phyloP scores from a whole-genome alignment of 2,329 filamentous ascomycete species.

The Aspergillus costaricaensis region DNA sequence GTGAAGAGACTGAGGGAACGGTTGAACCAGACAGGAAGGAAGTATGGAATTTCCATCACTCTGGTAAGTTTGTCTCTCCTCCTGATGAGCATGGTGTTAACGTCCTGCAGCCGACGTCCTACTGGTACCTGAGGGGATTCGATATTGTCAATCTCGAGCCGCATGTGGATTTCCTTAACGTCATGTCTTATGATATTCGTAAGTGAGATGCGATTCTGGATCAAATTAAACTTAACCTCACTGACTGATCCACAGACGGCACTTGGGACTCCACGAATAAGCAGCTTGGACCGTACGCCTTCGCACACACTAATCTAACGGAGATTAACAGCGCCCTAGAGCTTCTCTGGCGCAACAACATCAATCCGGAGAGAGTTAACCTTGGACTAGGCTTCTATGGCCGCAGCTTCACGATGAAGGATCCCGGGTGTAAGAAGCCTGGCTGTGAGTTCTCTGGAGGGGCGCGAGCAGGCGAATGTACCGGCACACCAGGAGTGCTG shows the following conservation, averaged over 20 bases:
- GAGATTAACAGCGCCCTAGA: constrained; percentile 38
- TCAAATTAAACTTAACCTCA: not conserved
- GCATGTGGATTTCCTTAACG: constrained; percentile 22
- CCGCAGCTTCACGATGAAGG: constrained; percentile 14
- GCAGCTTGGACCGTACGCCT: constrained; percentile 14
- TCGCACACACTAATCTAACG: constrained; percentile 30
- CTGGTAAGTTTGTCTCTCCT: constrained; percentile 5
- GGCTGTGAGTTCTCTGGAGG: constrained; percentile 13
- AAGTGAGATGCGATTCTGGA: not conserved
- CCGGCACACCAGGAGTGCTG: constrained; percentile 8
- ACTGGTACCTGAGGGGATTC: constrained; percentile 20
- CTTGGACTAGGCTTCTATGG: constrained; percentile 54
- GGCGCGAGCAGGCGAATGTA: constrained; percentile 12
- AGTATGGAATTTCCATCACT: constrained; percentile 13
- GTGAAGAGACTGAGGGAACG: constrained; percentile 7
- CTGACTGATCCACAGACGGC: constrained; percentile 15
- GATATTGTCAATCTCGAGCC: constrained; percentile 14
- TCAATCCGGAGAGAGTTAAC: constrained; percentile 45
- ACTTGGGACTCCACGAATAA: constrained; percentile 24
- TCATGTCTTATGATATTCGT: constrained; percentile 29
- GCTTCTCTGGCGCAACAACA: constrained; percentile 50
- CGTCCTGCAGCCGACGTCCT: constrained; percentile 13
- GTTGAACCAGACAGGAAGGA: constrained; percentile 1
- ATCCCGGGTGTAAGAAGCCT: constrained; percentile 7
- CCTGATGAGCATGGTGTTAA: not conserved